A percentile compares a stretch with the other conserved stretches of the same genome.
Evolutionary conservation across 2,329 filamentous ascomycete genomes (phyloP).

Genomic region (Helotiales sp.): DNA sequence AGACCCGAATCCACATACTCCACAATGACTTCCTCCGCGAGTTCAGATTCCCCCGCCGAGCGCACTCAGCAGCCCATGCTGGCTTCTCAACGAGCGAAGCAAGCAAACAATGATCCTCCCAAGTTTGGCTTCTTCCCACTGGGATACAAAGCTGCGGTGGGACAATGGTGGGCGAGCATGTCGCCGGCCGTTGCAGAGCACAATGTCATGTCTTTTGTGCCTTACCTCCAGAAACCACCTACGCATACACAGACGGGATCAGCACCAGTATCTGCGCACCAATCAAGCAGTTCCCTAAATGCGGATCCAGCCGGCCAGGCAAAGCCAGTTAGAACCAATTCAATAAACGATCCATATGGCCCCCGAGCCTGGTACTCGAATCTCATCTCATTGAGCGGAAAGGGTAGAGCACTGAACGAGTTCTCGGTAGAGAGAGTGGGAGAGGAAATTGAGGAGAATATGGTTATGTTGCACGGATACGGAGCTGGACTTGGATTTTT

Average conservation of each 20-base stretch:
- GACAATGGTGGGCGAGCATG: slow-evolving; percentile 93
- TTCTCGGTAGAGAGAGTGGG: slow-evolving; percentile 86
- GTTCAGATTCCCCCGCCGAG: slow-evolving; percentile 42
- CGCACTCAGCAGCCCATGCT: slow-evolving; percentile 52
- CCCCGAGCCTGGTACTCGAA: slow-evolving; percentile 84
- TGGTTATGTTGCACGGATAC: slow-evolving; percentile 97
- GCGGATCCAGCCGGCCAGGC: slow-evolving; percentile 47
- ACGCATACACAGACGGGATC: slow-evolving; percentile 58
- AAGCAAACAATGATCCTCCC: slow-evolving; percentile 38
- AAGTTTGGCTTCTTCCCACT: slow-evolving; percentile 72
- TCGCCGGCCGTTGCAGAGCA: slow-evolving; percentile 85
- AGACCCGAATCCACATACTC: slow-evolving; percentile 37
- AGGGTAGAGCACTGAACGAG: slow-evolving; percentile 87
- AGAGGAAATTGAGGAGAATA: slow-evolving; percentile 79
- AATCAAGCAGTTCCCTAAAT: slow-evolving; percentile 46
- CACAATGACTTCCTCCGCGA: slow-evolving; percentile 42
- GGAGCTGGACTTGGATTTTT: slow-evolving; percentile 96
- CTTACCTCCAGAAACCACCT: slow-evolving; percentile 76
- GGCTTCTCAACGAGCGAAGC: slow-evolving; percentile 52
- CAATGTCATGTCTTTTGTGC: slow-evolving; percentile 83
- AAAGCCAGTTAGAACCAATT: slow-evolving; percentile 48
- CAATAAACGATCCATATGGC: slow-evolving; percentile 76
- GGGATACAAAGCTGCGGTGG: slow-evolving; percentile 88
- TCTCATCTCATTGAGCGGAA: slow-evolving; percentile 83
- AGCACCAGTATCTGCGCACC: slow-evolving; percentile 50